Evolutionary conservation across 2,329 filamentous ascomycete species (phyloP).

Genomic region (Lachnellula subtilissima): DNA sequence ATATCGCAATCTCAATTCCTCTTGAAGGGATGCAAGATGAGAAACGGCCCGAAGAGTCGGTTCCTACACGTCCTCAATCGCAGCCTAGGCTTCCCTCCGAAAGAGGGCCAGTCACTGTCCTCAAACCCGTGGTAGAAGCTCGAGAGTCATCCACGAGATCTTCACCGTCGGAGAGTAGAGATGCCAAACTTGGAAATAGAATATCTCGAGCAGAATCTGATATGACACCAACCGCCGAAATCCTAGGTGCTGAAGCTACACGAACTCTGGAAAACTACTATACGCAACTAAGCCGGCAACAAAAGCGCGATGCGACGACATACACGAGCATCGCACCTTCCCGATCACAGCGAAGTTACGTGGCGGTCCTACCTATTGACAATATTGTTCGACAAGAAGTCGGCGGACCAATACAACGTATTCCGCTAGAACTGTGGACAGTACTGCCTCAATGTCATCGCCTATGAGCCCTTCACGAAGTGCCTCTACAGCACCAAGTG

Average conservation of each 20-base stretch:
- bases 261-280: slow-evolving; percentile 14
- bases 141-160: slow-evolving; percentile 26
- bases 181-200: background rate
- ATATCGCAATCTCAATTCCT: slow-evolving; percentile 59
- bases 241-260: slow-evolving; percentile 6
- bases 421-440: slow-evolving; percentile 21
- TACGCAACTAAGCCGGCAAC: slow-evolving; percentile 1
- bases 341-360: slow-evolving; percentile 9
- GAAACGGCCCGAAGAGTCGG: background rate
- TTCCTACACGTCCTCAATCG: background rate
- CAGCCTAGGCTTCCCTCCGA: background rate
- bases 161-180: background rate
- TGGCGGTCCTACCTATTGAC: slow-evolving; percentile 9
- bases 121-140: slow-evolving; percentile 36
- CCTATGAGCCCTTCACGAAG: slow-evolving; percentile 14
- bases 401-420: slow-evolving; percentile 14
- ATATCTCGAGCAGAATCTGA: slow-evolving; percentile 1
- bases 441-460: slow-evolving; percentile 8
- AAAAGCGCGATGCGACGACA: background rate
- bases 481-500: slow-evolving; percentile 18
- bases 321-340: background rate
- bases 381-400: slow-evolving; percentile 7
- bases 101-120: slow-evolving; percentile 24
- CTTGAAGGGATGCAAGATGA: slow-evolving; percentile 34
- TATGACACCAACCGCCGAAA: background rate